These are phyloP conservation scores for Digitaria exilis DNA, from an alignment of 202 grass and related monocot species.

Conservation along the genomic window DNA sequence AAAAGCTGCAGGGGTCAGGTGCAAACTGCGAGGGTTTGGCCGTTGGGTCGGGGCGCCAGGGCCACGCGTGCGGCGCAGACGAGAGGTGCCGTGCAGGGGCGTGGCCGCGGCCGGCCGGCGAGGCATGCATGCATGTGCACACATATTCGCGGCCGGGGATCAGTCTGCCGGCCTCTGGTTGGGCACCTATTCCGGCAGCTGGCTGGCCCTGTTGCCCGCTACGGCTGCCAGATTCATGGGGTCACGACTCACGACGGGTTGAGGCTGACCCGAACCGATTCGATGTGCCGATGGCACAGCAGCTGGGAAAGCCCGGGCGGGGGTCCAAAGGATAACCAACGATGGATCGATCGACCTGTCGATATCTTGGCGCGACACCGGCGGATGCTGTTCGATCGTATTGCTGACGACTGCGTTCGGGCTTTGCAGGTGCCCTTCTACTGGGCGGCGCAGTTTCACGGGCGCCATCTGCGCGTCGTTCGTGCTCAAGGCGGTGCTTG, in stretches of 20 bases:
- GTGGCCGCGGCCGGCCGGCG: neutral
- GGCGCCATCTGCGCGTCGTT: conserved; percentile 78
- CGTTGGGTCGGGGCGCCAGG: neutral
- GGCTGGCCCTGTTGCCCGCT: conserved; percentile 5
- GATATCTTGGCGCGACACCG: neutral
- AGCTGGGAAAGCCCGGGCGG: no score
- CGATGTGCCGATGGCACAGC: no score
- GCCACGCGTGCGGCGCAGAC: neutral
- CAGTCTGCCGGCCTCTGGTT: conserved; percentile 17
- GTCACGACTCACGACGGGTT: conserved; percentile 17
- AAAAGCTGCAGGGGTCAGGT: neutral
- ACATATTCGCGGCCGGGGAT: conserved; percentile 23
- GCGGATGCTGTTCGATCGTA: neutral
- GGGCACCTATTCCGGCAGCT: conserved; percentile 34
- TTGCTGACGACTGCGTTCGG: neutral
- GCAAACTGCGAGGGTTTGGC: neutral
- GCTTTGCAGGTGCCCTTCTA: conserved; percentile 94
- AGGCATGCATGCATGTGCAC: neutral
- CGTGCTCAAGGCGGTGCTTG: conserved; percentile 73
- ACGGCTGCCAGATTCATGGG: neutral
- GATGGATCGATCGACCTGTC: neutral
- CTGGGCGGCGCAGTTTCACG: conserved; percentile 84
- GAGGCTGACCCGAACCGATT: conserved; percentile 55
- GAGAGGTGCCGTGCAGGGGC: conserved; percentile 14
- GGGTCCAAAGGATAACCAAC: no score